Evolutionary conservation across 1,284 basidiomycete genomes (phyloP), one percentile per base, ranked within the genome.

Genomic region (Boletellus deceptivus): DNA sequence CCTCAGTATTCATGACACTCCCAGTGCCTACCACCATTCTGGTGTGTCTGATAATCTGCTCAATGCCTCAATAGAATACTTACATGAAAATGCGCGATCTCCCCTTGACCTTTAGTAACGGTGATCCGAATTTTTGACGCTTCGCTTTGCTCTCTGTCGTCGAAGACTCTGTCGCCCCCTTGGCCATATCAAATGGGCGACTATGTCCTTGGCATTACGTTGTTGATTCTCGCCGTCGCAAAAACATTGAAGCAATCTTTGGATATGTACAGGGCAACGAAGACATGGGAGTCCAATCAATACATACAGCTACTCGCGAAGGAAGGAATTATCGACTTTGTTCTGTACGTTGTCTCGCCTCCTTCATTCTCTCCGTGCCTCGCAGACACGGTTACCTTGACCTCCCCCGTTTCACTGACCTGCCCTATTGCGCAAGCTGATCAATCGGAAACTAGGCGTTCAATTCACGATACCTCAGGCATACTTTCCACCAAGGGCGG

Each of bases 241-340:
- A 46, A 18, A 35, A 35, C 34, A 4, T 20, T 31, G 11, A 37
- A 27, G 18, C 17, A 46, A 7, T 22, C 46, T 1, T 6, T 53
- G 1, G 10, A 37, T 2, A 57, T 59, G 48, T 45, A 56, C 43
- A 37, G 22, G 7, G 34, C 35, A 2, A 52, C 38, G 3, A 42
- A 31, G 6, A 9, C 6, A 5, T 54, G 50, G 46, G 46, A 57
- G 3, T 20, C 18, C 2, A 56, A 56, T 16, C 34, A 24, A 2
- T 56, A 48, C 31, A 45, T 55, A 22, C 42, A 34, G n/a, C 45
- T 31, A 11, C 18, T 46, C 18, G 27, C 16, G 10, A 29, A 36
- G 7, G 45, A 46, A 20, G 52, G 47, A 5, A 25, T 36, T 13
- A 1, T 51, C 20, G 60, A 60, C 16, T 51, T 62, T 13, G 0